These are phyloP conservation scores for Pseudogymnoascus sp. DNA, from an alignment of 2,329 filamentous ascomycete genomes.

Conservation along the genomic window DNA sequence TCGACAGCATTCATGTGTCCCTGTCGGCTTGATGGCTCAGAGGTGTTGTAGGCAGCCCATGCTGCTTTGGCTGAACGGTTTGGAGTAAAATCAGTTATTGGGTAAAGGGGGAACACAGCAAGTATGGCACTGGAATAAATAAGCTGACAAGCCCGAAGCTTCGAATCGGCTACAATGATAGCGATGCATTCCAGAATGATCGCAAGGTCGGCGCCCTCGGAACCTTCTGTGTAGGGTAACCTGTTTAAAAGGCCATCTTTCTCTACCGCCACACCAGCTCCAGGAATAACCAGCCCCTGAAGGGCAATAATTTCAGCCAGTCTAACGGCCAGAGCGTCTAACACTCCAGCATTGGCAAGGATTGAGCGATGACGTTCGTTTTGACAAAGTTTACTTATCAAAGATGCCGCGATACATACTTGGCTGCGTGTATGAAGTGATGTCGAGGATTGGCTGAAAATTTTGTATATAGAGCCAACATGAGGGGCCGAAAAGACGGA, in stretches of 20 bases:
- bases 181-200: slow-evolving; percentile 70
- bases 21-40: slow-evolving; percentile 33
- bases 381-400: slow-evolving; percentile 53
- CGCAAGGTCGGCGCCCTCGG: slow-evolving; percentile 50
- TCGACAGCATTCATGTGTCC: slow-evolving; percentile 51
- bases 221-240: slow-evolving; percentile 52
- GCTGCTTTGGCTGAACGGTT: slow-evolving; percentile 40
- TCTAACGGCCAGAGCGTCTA: slow-evolving; percentile 69
- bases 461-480: slow-evolving; percentile 53
- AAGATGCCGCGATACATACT: slow-evolving; percentile 48
- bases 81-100: slow-evolving; percentile 41
- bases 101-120: slow-evolving; percentile 54
- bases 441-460: slow-evolving; percentile 52
- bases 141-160: slow-evolving; percentile 65
- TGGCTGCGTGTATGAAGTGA: slow-evolving; percentile 51
- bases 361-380: slow-evolving; percentile 61
- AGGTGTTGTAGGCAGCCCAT: slow-evolving; percentile 46
- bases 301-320: slow-evolving; percentile 63
- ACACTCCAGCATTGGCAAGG: slow-evolving; percentile 63
- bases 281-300: slow-evolving; percentile 60
- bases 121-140: slow-evolving; percentile 61
- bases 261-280: slow-evolving; percentile 43
- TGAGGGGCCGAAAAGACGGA: slow-evolving; percentile 55
- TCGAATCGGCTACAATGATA: slow-evolving; percentile 70
- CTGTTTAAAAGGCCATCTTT: slow-evolving; percentile 46